phyloP scores from a whole-genome alignment of 83 land plant species.

The Isoetes engelmannii region DNA sequence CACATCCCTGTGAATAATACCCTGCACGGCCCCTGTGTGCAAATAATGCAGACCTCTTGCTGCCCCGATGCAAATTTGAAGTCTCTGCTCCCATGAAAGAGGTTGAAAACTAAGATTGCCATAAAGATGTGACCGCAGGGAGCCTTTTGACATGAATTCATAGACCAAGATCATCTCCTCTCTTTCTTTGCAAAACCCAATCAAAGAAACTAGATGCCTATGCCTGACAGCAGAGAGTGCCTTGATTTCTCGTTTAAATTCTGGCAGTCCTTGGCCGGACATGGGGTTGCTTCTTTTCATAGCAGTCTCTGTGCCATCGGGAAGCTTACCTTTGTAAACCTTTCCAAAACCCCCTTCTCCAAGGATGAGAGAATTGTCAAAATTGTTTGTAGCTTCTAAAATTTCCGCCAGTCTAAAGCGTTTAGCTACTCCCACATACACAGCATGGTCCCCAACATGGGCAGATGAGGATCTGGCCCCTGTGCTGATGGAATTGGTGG shows the following conservation, averaged over 20 bases:
- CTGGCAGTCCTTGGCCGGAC: slow-evolving; percentile 76
- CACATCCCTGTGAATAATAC: slow-evolving; percentile 16
- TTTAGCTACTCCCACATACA: too few relatives aligned
- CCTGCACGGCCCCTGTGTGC: slow-evolving; percentile 19
- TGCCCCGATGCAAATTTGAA: slow-evolving; percentile 30
- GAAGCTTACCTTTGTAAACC: slow-evolving; percentile 71
- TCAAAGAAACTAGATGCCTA: slow-evolving; percentile 73
- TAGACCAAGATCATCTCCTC: slow-evolving; percentile 60
- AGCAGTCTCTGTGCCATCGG: slow-evolving; percentile 66
- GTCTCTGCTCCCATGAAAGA: slow-evolving; percentile 45
- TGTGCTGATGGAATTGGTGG: too few relatives aligned
- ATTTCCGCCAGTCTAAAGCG: slow-evolving; percentile 64
- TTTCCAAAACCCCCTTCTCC: slow-evolving; percentile 88
- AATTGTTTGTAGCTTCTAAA: slow-evolving; percentile 65
- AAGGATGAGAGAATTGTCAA: slow-evolving; percentile 59
- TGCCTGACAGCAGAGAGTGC: slow-evolving; percentile 78
- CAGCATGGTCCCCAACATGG: too few relatives aligned
- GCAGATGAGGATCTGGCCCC: too few relatives aligned
- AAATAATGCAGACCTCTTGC: slow-evolving; percentile 30
- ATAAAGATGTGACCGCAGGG: slow-evolving; percentile 55
- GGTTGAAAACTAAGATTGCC: slow-evolving; percentile 35
- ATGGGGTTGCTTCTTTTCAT: slow-evolving; percentile 79
- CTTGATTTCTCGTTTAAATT: slow-evolving; percentile 73
- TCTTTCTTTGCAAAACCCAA: slow-evolving; percentile 64
- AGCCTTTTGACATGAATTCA: slow-evolving; percentile 62